Percentiles rank a stretch among this genome's conserved stretches.
phyloP scores from a whole-genome alignment of 164 flowering plant genomes.

The Cinnamomum chago region DNA sequence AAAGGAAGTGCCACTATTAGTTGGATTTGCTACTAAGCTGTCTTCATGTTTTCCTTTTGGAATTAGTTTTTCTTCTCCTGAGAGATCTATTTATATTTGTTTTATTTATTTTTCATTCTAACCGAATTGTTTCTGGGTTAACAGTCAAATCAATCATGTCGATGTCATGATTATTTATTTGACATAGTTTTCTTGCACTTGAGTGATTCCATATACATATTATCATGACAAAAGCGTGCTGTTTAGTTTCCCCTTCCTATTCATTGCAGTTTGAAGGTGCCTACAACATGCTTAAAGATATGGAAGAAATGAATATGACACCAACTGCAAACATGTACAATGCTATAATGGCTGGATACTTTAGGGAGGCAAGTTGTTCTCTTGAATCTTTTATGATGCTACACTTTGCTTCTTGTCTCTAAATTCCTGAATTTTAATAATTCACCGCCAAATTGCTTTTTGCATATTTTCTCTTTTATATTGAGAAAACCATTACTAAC shows the following conservation, averaged over 20 bases:
- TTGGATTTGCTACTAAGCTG: too few relatives aligned
- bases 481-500: too few relatives aligned
- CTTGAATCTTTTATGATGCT: constrained; percentile 3
- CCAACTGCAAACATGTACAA: constrained; percentile 73
- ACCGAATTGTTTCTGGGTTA: not conserved
- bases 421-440: not conserved
- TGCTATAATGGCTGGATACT: constrained; percentile 68
- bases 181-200: not conserved
- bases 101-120: too few relatives aligned
- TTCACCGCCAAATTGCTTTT: too few relatives aligned
- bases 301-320: constrained; percentile 42
- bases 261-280: constrained; percentile 73
- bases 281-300: constrained; percentile 51
- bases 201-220: not conserved
- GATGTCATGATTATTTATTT: not conserved
- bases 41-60: too few relatives aligned
- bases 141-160: not conserved
- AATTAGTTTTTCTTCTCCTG: too few relatives aligned
- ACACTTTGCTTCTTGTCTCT: not conserved
- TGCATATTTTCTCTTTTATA: too few relatives aligned
- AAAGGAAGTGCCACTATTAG: too few relatives aligned
- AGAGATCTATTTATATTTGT: too few relatives aligned
- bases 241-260: constrained; percentile 2
- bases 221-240: not conserved
- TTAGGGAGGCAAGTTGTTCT: constrained; percentile 54